Base-by-base conservation (phyloP, 805 yeast species). In the Saccharomycopsis amapae region DNA sequence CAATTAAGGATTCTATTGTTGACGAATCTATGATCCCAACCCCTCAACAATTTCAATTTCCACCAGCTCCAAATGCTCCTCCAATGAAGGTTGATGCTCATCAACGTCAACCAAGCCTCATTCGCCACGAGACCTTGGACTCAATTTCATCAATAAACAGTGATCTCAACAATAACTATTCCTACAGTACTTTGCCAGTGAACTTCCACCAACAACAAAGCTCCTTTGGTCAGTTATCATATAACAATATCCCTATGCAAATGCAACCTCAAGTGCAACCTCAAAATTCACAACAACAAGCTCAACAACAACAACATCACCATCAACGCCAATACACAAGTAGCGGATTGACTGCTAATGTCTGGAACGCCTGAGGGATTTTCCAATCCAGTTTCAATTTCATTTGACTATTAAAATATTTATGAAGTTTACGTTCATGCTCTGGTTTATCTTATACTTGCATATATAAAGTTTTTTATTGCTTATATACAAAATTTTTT, bases 1-100 rank as follows among this genome's bases (percentile, higher is more conserved):
- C 40, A 9, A 37, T 49, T 33, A 44, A 49, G 22, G 24, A 38
- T n/a, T 19, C 43, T 7, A 47, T 49, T 33, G 43, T 25, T 34
- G 47, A 42, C 18, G 41, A 43, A 28, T 13, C 44, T 31, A 23
- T 15, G 22, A 17, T 5, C 19, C 10, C 10, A 15, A 28, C 51
- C 53, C 25, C 50, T 37, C 42, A 22, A 28, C n/a, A 30, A 6
- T 23, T 7, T 25, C 24, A 32, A 34, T 33, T 23, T 2, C 31
- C 32, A 5, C 30, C 24, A n/a, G 24, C 5, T 10, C 5, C 22
- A 12, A 18, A 30, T 22, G 28, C 10, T 4, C 10, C 10, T 12
- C 12, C 30, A 26, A 26, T 26, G 12, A 12, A n/a, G n/a, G n/a
- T n/a, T n/a, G n/a, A n/a, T n/a, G n/a, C n/a, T n/a, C n/a, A n/a